Evolutionary conservation across 116 monocot species (phyloP).

Genomic region (Phalaenopsis hybrid): DNA sequence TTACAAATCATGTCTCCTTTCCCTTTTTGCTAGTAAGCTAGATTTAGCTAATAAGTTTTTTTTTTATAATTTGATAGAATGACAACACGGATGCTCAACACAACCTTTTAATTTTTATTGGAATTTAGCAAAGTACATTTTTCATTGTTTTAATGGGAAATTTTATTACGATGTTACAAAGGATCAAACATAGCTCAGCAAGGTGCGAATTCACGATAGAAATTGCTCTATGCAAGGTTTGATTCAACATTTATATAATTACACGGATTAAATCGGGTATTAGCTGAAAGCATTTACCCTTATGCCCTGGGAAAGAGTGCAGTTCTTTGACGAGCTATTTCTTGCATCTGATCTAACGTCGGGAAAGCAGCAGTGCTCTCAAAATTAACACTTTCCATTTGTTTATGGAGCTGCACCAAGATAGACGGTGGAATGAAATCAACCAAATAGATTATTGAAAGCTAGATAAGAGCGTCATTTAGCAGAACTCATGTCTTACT

Average conservation of each 20-base stretch:
- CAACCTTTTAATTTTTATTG: too few relatives aligned
- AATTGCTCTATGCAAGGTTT: too few relatives aligned
- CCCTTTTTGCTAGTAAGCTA: too few relatives aligned
- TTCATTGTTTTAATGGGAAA: not conserved
- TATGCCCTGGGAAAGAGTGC: not conserved
- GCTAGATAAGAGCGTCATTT: not conserved
- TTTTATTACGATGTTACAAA: not conserved
- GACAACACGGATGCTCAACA: not conserved
- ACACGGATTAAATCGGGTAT: not conserved
- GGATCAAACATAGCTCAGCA: not conserved
- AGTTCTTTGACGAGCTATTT: slow-evolving; percentile 26
- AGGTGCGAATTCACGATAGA: too few relatives aligned
- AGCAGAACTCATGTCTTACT: too few relatives aligned
- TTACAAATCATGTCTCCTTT: too few relatives aligned
- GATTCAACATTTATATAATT: not conserved
- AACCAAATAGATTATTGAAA: not conserved
- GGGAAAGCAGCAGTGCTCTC: slow-evolving; percentile 33
- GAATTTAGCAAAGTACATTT: not conserved
- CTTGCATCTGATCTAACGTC: slow-evolving; percentile 47
- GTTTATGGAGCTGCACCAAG: slow-evolving; percentile 48
- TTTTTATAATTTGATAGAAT: not conserved
- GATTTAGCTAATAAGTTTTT: too few relatives aligned
- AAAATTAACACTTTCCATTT: slow-evolving; percentile 44
- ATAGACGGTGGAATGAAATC: not conserved
- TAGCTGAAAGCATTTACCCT: not conserved